Base-by-base conservation (phyloP, 106 monocot genomes). In the Dioscorea zingiberensis region DNA sequence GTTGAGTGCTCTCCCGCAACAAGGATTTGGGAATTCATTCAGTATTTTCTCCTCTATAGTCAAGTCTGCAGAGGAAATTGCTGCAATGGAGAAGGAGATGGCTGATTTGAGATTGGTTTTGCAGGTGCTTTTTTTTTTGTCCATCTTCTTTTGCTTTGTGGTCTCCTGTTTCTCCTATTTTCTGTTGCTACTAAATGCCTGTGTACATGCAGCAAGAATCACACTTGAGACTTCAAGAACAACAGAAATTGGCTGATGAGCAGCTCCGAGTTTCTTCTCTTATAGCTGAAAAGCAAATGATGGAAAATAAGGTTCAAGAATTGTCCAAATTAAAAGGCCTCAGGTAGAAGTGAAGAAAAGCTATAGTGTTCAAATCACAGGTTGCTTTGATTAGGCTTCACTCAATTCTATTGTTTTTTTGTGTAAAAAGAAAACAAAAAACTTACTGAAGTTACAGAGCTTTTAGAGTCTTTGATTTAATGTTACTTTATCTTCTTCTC, bases 1-100 rank as follows among this genome's bases (percentile, higher is more conserved):
- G 69, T 58, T 98, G 44, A 93, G 81, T 84, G 65, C 80, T 67
- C 47, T 89, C 24, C 98, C 89, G 61, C 89, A 84, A 58, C 92
- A 92, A 64, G 73, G 56, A 17, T 71, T 77, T 58, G 69, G 69
- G 32, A 79, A 76, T 62, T 65, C 77, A 38, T 95, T 62, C 64
- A 63, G 67, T 71, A 54, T 57, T 58, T 65, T 74, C 11, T 65
- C 74, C 6, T 73, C 75, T 44, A 58, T 69, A n/a, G 71, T 54
- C 19, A 51, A 56, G 26, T 72, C 80, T n/a, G 46, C 67, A 25
- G 88, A 88, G 21, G 60, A 71, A 24, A 55, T 77, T 63, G 63
- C 72, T 70, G 63, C 73, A 21, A 68, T 93, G 75, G 86, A 98
- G 71, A 84, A 77, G 57, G 89, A 98, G 73, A 80, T 93, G 66